Base-by-base conservation (phyloP, 192 early-diverging fungal species). In the Podila horticola region DNA sequence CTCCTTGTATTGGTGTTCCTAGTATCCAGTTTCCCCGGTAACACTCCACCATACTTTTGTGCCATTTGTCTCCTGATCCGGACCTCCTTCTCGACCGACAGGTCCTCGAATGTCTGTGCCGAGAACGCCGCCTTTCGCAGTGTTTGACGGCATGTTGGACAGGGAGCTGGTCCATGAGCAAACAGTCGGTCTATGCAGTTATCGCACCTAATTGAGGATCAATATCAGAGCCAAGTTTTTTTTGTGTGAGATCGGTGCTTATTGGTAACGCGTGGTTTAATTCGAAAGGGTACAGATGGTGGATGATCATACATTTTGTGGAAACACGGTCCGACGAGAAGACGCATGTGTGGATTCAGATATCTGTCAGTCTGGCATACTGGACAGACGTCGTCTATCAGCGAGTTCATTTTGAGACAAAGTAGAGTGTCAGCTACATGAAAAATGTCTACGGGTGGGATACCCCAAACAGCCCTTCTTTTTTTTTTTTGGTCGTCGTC, bases 31-130 rank as follows among this genome's bases (percentile, higher is more conserved):
- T 74, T 30, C 1, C 13, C 1, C 13, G 20, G 15, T 17, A 13
- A 29, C n/a, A 11, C 20, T 0, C 15, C 17, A 20, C 28, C 86
- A 65, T 88, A 93, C 92, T 86, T 88, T 74, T 85, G 84, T 8
- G 92, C 87, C 67, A 94, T 87, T 52, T 91, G 89, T 71, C 90
- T 94, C 62, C 97, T 85, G 58, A 94, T 92, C 22, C 92, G 89
- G 28, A 99, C 92, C 81, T 99, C 97, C 84, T 95, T 97, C 72
- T 99, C 97, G 13, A 98, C 96, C 4, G 88, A 88, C 26, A 99
- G 86, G 81, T 99, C 95, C 82, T 98, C 97, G 84, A 99, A 99
- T 20, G 93, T 95, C 57, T 95, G 96, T 55, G 88, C 88, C 62
- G 93, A 91, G 84, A 97, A 98, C 49, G 95, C 88, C 69, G 86